Base-by-base conservation (phyloP, 176 grass and related monocot species). In the Dendrocalamus sinicus region DNA sequence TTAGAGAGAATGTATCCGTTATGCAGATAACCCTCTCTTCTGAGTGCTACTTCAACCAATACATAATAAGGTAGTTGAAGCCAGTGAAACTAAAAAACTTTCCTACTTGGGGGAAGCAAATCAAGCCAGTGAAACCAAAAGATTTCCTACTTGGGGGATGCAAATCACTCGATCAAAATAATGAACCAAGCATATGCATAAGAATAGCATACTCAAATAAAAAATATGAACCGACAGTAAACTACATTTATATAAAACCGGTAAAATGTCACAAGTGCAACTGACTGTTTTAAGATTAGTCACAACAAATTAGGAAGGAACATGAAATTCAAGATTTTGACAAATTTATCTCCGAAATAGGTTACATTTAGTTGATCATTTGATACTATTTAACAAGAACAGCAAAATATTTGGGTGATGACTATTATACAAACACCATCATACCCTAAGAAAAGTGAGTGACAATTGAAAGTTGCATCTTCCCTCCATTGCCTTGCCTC, bases 261-360 rank as follows among this genome's bases (percentile, higher is more conserved):
- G 19, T 50, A 76, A 86, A 72, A 78, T 9, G 65, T 64, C 48
- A 83, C n/a, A 41, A 53, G 43, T 62, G 24, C 2, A 72, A 65
- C 30, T 39, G 20, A 51, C 24, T 65, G 35, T 37, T 73, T 74
- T 35, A 67, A 53, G 35, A 62, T 62, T 46, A 65, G 59, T 11
- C 1, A 20, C 20, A 22, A 58, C 32, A 22, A 22, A 35, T 16
- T 50, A n/a, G 12, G 12, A 63, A 83, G 17, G 10, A 60, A 11
- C 50, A 70, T 60, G 1, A 47, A 11, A 24, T 61, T 73, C 39
- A 83, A 83, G 67, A 26, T 76, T 79, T n/a, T 10, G 59, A 70
- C 61, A 72, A 78, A 63, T 82, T 84, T 76, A 32, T 63, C 28
- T 70, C 44, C 57, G 44, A 83, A 88, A 58, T 20, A 22, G 46